Evolutionary conservation across 148 eudicot species (phyloP), one percentile per base, ranked within the genome.

Genomic region (Vaccinium macrocarpon): DNA sequence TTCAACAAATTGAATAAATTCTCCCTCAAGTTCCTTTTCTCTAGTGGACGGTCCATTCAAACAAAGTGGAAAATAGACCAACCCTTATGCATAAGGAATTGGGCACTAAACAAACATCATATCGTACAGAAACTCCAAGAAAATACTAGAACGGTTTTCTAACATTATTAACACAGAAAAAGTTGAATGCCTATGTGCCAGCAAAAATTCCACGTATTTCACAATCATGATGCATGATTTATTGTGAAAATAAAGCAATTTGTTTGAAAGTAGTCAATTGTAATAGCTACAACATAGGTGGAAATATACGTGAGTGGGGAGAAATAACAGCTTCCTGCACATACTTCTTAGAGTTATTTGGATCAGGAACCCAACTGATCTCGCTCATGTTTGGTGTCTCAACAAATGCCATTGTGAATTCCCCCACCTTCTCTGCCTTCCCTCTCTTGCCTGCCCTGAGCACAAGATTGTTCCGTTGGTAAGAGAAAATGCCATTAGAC

Each of bases 371-470:
- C 98, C 97, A 95, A 49, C 56, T 79, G 32, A 96, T 93, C 91
- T 96, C 98, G 50, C 99, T 93, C 97, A 96, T 89, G 82, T 94
- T 96, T 49, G 98, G 98, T 5, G 91, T 91, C 87, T 94, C 98
- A 21, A 93, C 97, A 83, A 91, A 94, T 4, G 87, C 74, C 95
- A 94, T 83, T 2, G 91, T 93, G 86, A 96, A 96, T 71, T 94
- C 98, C 16, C 98, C 97, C 8, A 86, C 91, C 84, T 94, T 93
- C 79, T 91, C 92, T 61, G 83, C 84, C 84, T 89, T 91, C 74
- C 99, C 99, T 90, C 93, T 88, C 88, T 87, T 94, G 27, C 99
- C 99, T 21, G 98, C 97, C 85, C 98, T 91, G 21, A 96, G 81
- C 8, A 80, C 84, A 29, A 92, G 93, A 29, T 83, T 89, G 81